phyloP scores from a whole-genome alignment of 768 basidiomycete genomes.

The Suillus ampliporus region DNA sequence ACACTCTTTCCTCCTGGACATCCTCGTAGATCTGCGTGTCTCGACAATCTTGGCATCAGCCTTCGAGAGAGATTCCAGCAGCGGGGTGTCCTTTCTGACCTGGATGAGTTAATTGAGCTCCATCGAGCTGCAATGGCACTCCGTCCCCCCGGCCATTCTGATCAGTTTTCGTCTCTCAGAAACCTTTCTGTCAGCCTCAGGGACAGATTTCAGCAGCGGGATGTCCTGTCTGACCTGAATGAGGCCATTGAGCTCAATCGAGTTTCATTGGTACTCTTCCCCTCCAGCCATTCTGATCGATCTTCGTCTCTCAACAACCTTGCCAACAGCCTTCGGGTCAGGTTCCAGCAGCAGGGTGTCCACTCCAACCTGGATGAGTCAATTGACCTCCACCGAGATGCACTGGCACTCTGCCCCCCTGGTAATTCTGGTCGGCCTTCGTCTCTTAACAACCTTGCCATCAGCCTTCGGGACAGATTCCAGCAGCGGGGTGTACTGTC shows the following conservation, averaged over 20 bases:
- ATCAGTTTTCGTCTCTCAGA: background rate
- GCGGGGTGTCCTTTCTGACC: constrained; percentile 15
- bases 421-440: background rate
- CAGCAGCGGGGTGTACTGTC: background rate
- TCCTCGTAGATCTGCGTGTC: background rate
- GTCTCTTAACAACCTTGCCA: background rate
- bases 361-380: background rate
- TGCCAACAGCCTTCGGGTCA: background rate
- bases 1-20: background rate
- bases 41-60: constrained; percentile 21
- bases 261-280: background rate
- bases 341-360: background rate
- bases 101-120: constrained; percentile 22
- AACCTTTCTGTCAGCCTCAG: background rate
- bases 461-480: constrained; percentile 14
- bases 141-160: background rate
- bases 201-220: background rate
- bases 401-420: background rate
- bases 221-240: background rate
- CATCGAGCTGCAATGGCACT: background rate
- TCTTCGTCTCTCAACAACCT: constrained; percentile 13
- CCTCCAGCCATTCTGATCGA: background rate
- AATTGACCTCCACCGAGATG: background rate
- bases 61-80: constrained; percentile 13
- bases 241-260: background rate